These are phyloP conservation scores for Torrubiella hemipterigena DNA, from an alignment of 2,329 filamentous ascomycete species.

Conservation along the genomic window DNA sequence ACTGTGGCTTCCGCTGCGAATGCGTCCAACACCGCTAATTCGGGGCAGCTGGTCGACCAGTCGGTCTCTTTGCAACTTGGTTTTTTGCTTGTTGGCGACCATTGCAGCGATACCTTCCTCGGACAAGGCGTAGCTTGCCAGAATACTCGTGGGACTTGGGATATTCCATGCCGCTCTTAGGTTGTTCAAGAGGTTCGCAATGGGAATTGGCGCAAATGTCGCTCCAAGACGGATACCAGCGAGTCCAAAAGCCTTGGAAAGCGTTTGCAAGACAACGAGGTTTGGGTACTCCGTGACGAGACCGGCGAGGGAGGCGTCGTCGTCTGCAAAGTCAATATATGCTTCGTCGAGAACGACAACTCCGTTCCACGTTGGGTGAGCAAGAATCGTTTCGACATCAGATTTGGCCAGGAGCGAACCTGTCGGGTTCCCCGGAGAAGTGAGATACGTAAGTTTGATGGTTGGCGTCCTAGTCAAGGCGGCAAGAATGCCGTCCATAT, in stretches of 20 bases:
- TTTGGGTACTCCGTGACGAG: constrained; percentile 92
- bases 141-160: constrained; percentile 70
- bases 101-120: constrained; percentile 59
- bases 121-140: constrained; percentile 64
- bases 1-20: constrained; percentile 66
- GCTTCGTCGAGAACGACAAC: constrained; percentile 90
- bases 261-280: constrained; percentile 92
- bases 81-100: constrained; percentile 54
- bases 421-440: constrained; percentile 91
- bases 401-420: constrained; percentile 65
- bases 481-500: constrained; percentile 55
- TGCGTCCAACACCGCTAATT: constrained; percentile 66
- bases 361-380: constrained; percentile 90
- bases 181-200: constrained; percentile 75
- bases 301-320: constrained; percentile 63
- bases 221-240: constrained; percentile 85
- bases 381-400: constrained; percentile 61
- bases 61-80: constrained; percentile 67
- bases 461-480: constrained; percentile 44
- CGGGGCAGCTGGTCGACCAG: constrained; percentile 60
- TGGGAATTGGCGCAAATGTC: constrained; percentile 63
- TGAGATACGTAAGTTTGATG: constrained; percentile 86
- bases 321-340: constrained; percentile 84
- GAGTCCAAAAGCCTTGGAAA: constrained; percentile 95
- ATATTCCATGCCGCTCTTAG: constrained; percentile 97